A percentile compares a stretch with the other conserved stretches of the same genome.
Evolutionary conservation across 805 yeast genomes (phyloP).

Genomic region (Peterozyma toletana): DNA sequence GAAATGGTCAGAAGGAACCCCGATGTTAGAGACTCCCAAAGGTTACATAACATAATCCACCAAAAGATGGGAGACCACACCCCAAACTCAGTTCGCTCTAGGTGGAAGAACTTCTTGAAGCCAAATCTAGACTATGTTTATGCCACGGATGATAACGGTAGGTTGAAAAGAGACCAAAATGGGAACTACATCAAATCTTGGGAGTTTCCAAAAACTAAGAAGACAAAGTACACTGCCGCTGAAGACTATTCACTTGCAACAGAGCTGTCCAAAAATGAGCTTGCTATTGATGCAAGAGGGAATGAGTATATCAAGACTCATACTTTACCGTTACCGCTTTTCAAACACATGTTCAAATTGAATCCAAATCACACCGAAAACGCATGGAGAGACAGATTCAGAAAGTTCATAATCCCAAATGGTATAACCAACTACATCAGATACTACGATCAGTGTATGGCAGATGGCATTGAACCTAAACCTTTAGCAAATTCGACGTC

Average conservation of each 20-base stretch:
- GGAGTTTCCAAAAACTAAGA: not conserved
- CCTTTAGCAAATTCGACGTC: constrained; percentile 38
- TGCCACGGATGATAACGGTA: constrained; percentile 28
- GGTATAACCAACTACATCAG: constrained; percentile 43
- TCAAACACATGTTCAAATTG: not conserved
- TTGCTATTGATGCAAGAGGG: not conserved
- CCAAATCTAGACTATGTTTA: constrained; percentile 30
- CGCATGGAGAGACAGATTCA: constrained; percentile 64
- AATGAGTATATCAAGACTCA: not conserved
- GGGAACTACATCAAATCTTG: constrained; percentile 15
- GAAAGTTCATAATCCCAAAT: constrained; percentile 45
- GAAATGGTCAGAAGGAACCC: not conserved
- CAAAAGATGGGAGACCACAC: constrained; percentile 30
- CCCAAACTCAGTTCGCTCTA: constrained; percentile 55
- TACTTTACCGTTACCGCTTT: constrained; percentile 8
- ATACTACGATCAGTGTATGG: constrained; percentile 31
- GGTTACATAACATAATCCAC: not conserved
- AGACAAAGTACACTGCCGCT: not conserved
- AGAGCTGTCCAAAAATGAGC: not conserved
- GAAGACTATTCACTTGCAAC: not conserved
- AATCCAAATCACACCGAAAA: constrained; percentile 42
- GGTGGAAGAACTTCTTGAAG: constrained; percentile 31
- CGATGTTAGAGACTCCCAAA: not conserved
- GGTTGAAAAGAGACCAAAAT: constrained; percentile 25
- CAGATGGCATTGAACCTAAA: constrained; percentile 29